These are phyloP conservation scores for Sergeia podlipaevii DNA, from an alignment of 208 protist species.

Conservation along the genomic window DNA sequence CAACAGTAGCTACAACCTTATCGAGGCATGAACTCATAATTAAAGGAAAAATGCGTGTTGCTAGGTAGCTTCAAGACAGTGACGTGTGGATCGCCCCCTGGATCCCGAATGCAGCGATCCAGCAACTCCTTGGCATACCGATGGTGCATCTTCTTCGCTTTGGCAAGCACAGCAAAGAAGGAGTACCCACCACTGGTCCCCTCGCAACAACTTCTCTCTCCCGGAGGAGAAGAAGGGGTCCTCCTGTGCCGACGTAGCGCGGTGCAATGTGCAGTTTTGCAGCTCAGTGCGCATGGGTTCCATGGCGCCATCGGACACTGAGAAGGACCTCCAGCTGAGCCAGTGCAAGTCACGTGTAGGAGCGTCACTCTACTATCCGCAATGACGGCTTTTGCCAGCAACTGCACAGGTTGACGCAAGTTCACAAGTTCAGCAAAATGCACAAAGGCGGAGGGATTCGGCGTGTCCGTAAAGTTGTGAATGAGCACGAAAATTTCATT, in stretches of 20 bases:
- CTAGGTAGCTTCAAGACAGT: constrained; percentile 17
- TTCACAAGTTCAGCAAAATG: constrained; percentile 35
- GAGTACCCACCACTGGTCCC: background rate
- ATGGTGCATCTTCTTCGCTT: constrained; percentile 40
- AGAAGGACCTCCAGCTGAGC: too few species aligned
- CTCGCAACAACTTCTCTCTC: too few species aligned
- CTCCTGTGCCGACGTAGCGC: too few species aligned
- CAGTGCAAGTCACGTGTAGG: constrained; percentile 21
- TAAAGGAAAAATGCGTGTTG: constrained; percentile 14
- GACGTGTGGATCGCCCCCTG: constrained; percentile 43
- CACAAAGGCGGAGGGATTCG: constrained; percentile 42
- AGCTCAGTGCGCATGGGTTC: too few species aligned
- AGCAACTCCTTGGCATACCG: constrained; percentile 41
- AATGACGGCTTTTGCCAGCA: constrained; percentile 42
- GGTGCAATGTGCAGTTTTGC: too few species aligned
- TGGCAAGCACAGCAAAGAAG: constrained; percentile 30
- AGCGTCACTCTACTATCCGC: constrained; percentile 54
- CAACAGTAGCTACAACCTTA: background rate
- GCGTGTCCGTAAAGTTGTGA: constrained; percentile 49
- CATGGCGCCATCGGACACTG: too few species aligned
- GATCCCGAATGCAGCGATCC: constrained; percentile 26
- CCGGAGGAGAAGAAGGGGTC: too few species aligned
- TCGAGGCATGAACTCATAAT: constrained; percentile 3
- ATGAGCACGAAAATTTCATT: constrained; percentile 23
- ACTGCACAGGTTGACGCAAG: constrained; percentile 16